Conservation (phyloP, 2,329 filamentous ascomycete genomes). For the Fusarium agapanthi region DNA sequence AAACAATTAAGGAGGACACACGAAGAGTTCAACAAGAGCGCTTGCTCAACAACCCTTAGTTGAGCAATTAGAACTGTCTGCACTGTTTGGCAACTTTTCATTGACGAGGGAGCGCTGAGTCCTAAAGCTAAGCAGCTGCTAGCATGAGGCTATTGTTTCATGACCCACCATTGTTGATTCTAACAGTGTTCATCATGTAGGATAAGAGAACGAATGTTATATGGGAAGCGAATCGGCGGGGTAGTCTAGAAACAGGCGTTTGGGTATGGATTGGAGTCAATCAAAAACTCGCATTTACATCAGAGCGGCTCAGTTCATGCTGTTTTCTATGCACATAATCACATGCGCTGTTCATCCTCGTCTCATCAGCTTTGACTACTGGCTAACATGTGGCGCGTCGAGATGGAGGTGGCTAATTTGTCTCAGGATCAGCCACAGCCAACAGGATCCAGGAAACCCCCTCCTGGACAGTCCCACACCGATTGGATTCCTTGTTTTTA, state of each 20-base stretch:
- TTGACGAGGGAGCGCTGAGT: constrained; percentile 1
- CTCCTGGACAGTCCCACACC: constrained; percentile 19
- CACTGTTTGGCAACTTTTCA: not conserved
- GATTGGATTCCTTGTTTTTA: constrained; percentile 30
- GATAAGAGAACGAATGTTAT: constrained; percentile 1
- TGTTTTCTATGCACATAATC: not conserved
- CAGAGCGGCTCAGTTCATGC: not conserved
- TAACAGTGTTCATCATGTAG: constrained; percentile 4
- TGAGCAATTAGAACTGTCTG: not conserved
- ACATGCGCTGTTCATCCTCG: constrained; percentile 1
- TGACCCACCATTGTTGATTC: constrained; percentile 1
- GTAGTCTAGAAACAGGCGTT: constrained; percentile 25
- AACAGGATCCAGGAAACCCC: constrained; percentile 19
- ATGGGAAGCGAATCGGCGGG: not conserved
- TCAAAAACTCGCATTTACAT: not conserved
- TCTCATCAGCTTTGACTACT: constrained; percentile 15
- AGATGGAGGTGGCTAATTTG: constrained; percentile 22
- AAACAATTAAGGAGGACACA: constrained; percentile 13
- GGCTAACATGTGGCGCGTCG: constrained; percentile 23
- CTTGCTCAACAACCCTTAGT: not conserved
- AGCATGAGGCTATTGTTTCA: constrained; percentile 18
- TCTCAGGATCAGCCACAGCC: constrained; percentile 26
- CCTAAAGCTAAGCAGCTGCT: not conserved
- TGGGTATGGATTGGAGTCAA: constrained; percentile 10
- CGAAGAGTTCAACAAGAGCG: not conserved